These are phyloP conservation scores for Neurospora sp. DNA, from an alignment of 495 filamentous ascomycete species.

Conservation along the genomic window DNA sequence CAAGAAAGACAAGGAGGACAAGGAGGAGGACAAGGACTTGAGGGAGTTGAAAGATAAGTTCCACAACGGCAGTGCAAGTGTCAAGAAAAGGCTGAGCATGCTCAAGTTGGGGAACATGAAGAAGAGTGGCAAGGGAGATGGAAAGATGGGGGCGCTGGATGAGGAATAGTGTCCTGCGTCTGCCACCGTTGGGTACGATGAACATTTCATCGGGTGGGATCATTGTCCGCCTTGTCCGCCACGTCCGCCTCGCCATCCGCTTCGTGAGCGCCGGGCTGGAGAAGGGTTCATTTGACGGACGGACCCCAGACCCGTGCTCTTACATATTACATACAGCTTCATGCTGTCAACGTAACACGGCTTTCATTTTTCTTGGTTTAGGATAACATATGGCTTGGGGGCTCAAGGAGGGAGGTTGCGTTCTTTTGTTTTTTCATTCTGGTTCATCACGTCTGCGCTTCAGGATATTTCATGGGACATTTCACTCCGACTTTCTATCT, in stretches of 20 bases:
- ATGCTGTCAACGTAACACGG: not conserved
- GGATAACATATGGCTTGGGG: not conserved
- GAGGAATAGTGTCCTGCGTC: conserved; percentile 26
- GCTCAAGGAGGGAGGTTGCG: not conserved
- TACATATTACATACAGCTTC: not conserved
- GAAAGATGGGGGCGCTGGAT: conserved; percentile 36
- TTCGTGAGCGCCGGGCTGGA: not conserved
- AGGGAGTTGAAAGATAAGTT: not conserved
- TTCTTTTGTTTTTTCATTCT: not conserved
- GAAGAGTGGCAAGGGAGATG: conserved; percentile 48
- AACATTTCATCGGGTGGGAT: not conserved
- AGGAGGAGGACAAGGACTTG: not conserved
- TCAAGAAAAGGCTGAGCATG: conserved; percentile 61
- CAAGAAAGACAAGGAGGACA: conserved; percentile 22
- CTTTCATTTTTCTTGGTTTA: not conserved
- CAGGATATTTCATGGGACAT: not conserved
- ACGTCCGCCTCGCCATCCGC: not conserved
- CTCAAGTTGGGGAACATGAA: conserved; percentile 48
- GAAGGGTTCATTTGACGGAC: not conserved
- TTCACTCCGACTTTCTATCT: not conserved
- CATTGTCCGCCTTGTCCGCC: not conserved
- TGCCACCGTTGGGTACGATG: not conserved
- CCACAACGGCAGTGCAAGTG: conserved; percentile 22
- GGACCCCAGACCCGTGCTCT: not conserved
- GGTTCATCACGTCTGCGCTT: not conserved